Conservation (phyloP, 371 early-diverging fungal genomes). For the Mucor plumbeus region DNA sequence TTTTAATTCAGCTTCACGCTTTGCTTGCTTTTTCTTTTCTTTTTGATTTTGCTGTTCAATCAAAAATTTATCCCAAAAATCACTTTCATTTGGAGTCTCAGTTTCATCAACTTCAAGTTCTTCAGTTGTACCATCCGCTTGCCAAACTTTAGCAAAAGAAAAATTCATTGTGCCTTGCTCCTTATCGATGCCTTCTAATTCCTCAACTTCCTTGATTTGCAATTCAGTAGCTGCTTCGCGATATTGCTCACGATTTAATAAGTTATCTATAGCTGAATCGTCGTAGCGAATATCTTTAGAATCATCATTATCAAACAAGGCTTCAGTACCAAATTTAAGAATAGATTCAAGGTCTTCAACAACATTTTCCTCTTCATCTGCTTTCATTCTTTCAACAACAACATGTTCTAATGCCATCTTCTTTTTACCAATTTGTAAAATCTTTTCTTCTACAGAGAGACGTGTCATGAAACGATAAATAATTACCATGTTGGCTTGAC, state of each 20-base stretch:
- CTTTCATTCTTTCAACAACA: slow-evolving; percentile 82
- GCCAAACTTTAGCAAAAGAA: slow-evolving; percentile 56
- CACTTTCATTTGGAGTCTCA: slow-evolving; percentile 23
- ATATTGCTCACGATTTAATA: slow-evolving; percentile 67
- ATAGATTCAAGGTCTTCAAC: slow-evolving; percentile 71
- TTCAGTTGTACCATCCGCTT: slow-evolving; percentile 27
- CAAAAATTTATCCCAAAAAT: slow-evolving; percentile 58
- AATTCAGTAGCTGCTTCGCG: slow-evolving; percentile 17
- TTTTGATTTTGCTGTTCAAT: slow-evolving; percentile 27
- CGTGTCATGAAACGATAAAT: slow-evolving; percentile 87
- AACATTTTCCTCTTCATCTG: slow-evolving; percentile 54
- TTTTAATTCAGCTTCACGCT: slow-evolving; percentile 16
- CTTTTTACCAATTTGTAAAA: slow-evolving; percentile 82
- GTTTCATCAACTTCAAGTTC: slow-evolving; percentile 17
- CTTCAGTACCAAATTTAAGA: slow-evolving; percentile 81
- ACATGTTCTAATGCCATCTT: slow-evolving; percentile 89
- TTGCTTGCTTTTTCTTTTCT: slow-evolving; percentile 24
- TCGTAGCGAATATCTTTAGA: slow-evolving; percentile 64
- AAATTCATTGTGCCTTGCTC: slow-evolving; percentile 34
- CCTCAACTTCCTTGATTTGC: slow-evolving; percentile 28
- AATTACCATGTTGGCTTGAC: slow-evolving; percentile 89
- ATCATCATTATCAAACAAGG: slow-evolving; percentile 75
- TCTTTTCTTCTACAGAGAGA: slow-evolving; percentile 73
- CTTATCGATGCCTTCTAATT: slow-evolving; percentile 15
- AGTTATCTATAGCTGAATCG: slow-evolving; percentile 57